Conservation (phyloP, 2,329 filamentous ascomycete genomes). For the Sporothrix phasma region DNA sequence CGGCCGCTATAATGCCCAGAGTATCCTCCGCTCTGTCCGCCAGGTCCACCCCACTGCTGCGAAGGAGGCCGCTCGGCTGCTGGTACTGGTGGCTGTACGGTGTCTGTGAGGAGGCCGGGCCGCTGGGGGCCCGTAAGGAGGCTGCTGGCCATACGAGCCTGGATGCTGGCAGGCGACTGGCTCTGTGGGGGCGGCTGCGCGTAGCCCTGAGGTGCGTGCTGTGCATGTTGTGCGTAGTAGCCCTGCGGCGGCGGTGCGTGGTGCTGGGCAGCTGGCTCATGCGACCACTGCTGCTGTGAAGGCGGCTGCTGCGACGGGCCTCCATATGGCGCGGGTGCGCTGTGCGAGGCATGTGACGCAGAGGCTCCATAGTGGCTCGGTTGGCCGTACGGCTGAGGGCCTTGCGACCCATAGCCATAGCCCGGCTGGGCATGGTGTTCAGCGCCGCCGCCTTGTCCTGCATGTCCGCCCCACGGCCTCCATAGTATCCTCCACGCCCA, state of each 20-base stretch:
- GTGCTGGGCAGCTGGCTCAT: constrained; percentile 26
- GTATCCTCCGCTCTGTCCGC: constrained; percentile 19
- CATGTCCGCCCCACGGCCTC: constrained; percentile 27
- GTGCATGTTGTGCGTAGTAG: background rate
- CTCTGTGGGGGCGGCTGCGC: constrained; percentile 6
- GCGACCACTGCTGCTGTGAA: constrained; percentile 32
- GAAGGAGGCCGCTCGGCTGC: constrained; percentile 27
- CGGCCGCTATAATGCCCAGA: constrained; percentile 30
- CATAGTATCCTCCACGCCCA: constrained; percentile 32
- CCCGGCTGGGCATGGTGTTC: constrained; percentile 33
- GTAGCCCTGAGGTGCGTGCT: constrained; percentile 21
- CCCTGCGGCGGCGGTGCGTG: background rate
- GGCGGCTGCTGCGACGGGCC: constrained; percentile 18
- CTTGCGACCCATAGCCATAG: constrained; percentile 36
- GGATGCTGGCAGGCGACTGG: constrained; percentile 24
- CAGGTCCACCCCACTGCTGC: constrained; percentile 34
- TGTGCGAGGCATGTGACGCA: constrained; percentile 24
- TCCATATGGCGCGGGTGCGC: constrained; percentile 25
- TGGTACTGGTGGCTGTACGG: constrained; percentile 19
- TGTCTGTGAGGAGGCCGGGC: constrained; percentile 22
- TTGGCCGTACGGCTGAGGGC: constrained; percentile 24
- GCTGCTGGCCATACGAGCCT: constrained; percentile 18
- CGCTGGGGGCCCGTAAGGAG: constrained; percentile 20
- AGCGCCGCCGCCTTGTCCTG: constrained; percentile 25
- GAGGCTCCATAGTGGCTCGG: constrained; percentile 23